Base-by-base conservation (phyloP, 1,139 yeast species). In the Sugiyamaella novakii region DNA sequence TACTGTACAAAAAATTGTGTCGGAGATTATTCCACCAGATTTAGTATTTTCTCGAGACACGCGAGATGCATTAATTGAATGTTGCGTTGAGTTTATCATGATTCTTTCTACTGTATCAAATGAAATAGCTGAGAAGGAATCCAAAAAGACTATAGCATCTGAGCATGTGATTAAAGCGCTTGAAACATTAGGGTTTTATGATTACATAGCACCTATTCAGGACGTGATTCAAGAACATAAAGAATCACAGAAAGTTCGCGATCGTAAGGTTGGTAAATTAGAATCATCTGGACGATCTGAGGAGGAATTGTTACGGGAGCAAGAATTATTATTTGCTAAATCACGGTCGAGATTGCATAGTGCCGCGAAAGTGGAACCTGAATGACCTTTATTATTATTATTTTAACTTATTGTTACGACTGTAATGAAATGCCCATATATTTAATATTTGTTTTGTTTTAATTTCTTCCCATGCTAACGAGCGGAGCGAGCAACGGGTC, bases 81-180 rank as follows among this genome's bases (percentile, higher is more conserved):
- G 97, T 66, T 91, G 98, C 61, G 89, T 92, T 50, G 97, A 89
- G 68, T 92, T 92, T 64, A 85, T 94, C 53, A 92, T 92, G 95
- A 88, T 92, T 56, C 73, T 92, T 45, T 86, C 96, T 10, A 87
- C 96, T 2, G 96, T 89, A 68, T 86, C 94, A 53, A 91, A 94
- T 63, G 98, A 94, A 57, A 88, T 92, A 58, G 98, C 98, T 1
- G 98, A 92, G 63, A 86, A 86, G 61, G 98, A 92, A 64, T 84
- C 95, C 46, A 92, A 92, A 68, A 94, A 92, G 69, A 92, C 99
- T 6, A 92, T 92, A 47, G 96, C 97, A 1, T 85, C 96, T 1
- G 98, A 92, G 65, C 99, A 92, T 67, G 98, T 92, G 41, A 79
- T 92, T 54, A 86, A 84, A 64, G 98, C 98, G 0, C 74, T 92